Base-by-base conservation (phyloP, 257 asterid genomes). In the Nemophila menziesii region DNA sequence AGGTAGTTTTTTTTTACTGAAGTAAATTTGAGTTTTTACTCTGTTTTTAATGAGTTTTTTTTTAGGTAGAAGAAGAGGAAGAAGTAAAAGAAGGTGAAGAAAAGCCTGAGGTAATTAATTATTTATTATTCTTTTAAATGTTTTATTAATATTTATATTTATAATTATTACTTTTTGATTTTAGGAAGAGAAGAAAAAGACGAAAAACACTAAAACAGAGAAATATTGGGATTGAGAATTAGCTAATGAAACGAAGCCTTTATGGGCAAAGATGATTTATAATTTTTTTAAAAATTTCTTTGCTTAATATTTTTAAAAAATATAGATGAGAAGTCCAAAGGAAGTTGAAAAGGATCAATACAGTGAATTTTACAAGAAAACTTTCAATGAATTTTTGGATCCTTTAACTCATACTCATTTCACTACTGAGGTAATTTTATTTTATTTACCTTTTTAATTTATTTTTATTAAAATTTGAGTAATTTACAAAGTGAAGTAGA, bases 141-240 rank as follows among this genome's bases (percentile, higher is more conserved):
- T 47, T 23, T 26, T 22, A 13, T 8, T 17, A n/a, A n/a, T 49
- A 5, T n/a, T 55, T 24, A 12, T 14, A 22, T 7, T 33, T 37
- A 44, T 38, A n/a, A n/a, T n/a, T n/a, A n/a, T 33, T n/a, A n/a
- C 57, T 26, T 54, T 21, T 44, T 39, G 15, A 45, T 68, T 44
- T 17, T 82, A 85, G 96, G 93, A 65, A 43, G 99, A 74, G 56
- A 85, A 60, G 65, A 76, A 67, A 48, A 79, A 39, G 72, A 76
- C 74, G 4, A 85, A 76, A 52, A 85, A 78, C 74, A 81, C 96
- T 48, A 68, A 79, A 62, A 85, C 94, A 23, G 96, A 90, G 65
- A 90, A 90, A 46, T 90, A 90, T 58, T 90, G 86, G 87, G 99
- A 90, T 56, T 90, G 99, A 96, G 96, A 85, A 63, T 61, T 90